Percentiles rank a stretch among this genome's conserved stretches.
These are phyloP conservation scores for Trichosporon faecale DNA, from an alignment of 1,284 basidiomycete species.

Conservation along the genomic window DNA sequence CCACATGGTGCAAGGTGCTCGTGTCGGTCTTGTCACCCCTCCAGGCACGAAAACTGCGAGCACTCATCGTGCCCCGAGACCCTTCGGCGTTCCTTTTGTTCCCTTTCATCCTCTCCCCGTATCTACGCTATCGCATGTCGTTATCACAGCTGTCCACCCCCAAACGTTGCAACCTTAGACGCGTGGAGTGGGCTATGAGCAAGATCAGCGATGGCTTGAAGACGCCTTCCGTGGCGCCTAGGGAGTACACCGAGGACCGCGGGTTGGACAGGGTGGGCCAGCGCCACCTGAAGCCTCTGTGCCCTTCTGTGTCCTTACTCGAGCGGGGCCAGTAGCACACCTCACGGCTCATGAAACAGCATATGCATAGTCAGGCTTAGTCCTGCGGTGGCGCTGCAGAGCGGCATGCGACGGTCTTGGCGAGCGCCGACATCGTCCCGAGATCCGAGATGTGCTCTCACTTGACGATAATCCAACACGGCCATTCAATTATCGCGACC, in stretches of 20 bases:
- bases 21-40: background rate
- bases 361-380: background rate
- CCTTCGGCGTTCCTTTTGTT: background rate
- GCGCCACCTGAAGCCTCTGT: background rate
- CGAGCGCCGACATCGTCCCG: background rate
- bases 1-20: background rate
- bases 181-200: background rate
- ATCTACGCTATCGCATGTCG: background rate
- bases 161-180: background rate
- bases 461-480: background rate
- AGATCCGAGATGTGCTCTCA: background rate
- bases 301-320: background rate
- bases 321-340: background rate
- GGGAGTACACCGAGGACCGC: background rate
- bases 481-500: background rate
- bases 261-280: background rate
- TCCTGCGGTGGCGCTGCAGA: background rate
- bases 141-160: background rate
- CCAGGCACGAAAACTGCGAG: background rate
- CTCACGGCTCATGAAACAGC: background rate
- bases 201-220: background rate
- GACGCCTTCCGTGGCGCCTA: background rate
- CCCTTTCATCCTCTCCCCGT: background rate
- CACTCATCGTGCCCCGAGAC: background rate
- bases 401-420: background rate